phyloP scores from a whole-genome alignment of 768 basidiomycete genomes.

The Psilocybe cubensis region DNA sequence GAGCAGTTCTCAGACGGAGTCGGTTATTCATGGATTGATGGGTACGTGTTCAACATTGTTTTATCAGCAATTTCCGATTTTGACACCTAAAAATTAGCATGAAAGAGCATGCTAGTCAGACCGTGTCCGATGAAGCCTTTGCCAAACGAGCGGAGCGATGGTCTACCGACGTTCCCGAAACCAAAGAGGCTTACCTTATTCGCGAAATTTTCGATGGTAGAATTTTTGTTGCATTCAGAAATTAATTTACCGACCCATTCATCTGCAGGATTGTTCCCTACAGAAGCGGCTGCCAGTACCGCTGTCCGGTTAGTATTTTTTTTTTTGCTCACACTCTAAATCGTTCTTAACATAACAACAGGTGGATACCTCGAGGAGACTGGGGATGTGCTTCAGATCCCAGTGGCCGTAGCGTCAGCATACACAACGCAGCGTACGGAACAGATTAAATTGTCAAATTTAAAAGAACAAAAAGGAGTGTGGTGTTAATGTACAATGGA shows the following conservation, averaged over 20 bases:
- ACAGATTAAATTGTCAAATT: constrained; percentile 33
- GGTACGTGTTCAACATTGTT: constrained; percentile 62
- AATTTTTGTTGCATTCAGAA: constrained; percentile 7
- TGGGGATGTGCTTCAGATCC: constrained; percentile 98
- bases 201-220: constrained; percentile 89
- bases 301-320: constrained; percentile 74
- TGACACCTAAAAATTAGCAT: constrained; percentile 57
- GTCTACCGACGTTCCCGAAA: constrained; percentile 83
- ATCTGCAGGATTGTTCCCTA: constrained; percentile 74
- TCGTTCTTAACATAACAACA: constrained; percentile 28
- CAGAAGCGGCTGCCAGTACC: constrained; percentile 83
- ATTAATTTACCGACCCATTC: constrained; percentile 8
- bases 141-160: constrained; percentile 74
- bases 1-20: constrained; percentile 99
- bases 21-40: constrained; percentile 99
- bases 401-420: constrained; percentile 92
- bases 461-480: constrained; percentile 29
- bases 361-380: constrained; percentile 94
- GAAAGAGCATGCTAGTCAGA: constrained; percentile 79
- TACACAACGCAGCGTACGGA: constrained; percentile 91
- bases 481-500: constrained; percentile 30
- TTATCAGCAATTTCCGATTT: too few species aligned
- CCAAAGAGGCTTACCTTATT: constrained; percentile 95
- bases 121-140: constrained; percentile 84
- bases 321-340: constrained; percentile 1